These are phyloP conservation scores for Acrocalymma vagum DNA, from an alignment of 2,329 filamentous ascomycete genomes.

Conservation along the genomic window DNA sequence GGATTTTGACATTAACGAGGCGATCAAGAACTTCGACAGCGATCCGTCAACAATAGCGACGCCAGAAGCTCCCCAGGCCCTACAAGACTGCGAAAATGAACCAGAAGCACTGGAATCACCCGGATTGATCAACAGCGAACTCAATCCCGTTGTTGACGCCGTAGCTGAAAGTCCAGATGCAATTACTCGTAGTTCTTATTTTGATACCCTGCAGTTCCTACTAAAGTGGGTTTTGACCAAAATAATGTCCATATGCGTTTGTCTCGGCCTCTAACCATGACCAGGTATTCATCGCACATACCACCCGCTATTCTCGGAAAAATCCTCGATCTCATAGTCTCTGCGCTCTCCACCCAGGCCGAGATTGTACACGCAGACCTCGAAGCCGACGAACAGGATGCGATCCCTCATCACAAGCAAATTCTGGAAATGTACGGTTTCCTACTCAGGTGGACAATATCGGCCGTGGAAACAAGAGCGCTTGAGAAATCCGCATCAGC, in stretches of 20 bases:
- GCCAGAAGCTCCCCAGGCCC: conserved; percentile 81
- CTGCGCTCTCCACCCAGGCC: conserved; percentile 83
- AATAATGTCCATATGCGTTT: no score
- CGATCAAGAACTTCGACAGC: conserved; percentile 95
- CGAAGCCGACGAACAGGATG: conserved; percentile 84
- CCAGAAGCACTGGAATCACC: conserved; percentile 79
- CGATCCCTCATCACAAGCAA: conserved; percentile 85
- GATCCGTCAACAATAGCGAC: conserved; percentile 86
- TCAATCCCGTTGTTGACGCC: conserved; percentile 92
- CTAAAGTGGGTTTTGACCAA: conserved; percentile 89
- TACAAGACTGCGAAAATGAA: conserved; percentile 93
- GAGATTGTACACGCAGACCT: conserved; percentile 86
- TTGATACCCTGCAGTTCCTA: conserved; percentile 94
- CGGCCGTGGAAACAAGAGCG: conserved; percentile 91
- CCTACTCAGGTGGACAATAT: conserved; percentile 92
- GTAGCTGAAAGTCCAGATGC: conserved; percentile 92
- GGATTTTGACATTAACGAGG: conserved; percentile 95
- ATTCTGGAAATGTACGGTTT: conserved; percentile 95
- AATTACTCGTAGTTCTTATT: conserved; percentile 77
- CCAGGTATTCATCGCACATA: conserved; percentile 82
- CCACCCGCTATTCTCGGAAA: conserved; percentile 88
- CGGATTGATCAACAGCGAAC: conserved; percentile 80
- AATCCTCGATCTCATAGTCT: conserved; percentile 89
- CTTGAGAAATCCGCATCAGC: conserved; percentile 84
- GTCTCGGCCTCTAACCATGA: conserved; percentile 69